Percentiles rank a stretch among this genome's conserved stretches.
phyloP scores from a whole-genome alignment of 2,329 filamentous ascomycete species.

The Emmonsiellopsis sp. region DNA sequence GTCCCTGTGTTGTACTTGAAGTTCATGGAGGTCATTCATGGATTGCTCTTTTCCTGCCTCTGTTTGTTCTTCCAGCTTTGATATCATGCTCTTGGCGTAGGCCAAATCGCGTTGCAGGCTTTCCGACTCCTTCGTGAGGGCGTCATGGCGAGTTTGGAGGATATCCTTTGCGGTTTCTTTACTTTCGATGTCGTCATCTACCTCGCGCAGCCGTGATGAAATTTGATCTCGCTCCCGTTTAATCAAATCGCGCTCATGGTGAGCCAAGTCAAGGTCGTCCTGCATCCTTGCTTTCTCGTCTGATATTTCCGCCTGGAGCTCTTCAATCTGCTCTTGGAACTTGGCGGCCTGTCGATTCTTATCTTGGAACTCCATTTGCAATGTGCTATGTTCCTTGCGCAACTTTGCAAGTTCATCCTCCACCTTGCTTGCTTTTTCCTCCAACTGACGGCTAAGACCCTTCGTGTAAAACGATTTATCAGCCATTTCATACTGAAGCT shows the following conservation, averaged over 20 bases:
- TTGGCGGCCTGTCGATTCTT: conserved; percentile 32
- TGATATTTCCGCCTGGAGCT: conserved; percentile 29
- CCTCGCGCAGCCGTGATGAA: conserved; percentile 42
- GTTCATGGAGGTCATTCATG: conserved; percentile 51
- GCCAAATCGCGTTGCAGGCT: conserved; percentile 57
- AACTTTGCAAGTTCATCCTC: conserved; percentile 55
- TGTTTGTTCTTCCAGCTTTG: conserved; percentile 40
- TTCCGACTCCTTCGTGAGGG: conserved; percentile 55
- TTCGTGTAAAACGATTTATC: conserved; percentile 71
- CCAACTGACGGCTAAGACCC: conserved; percentile 63
- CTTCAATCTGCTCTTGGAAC: conserved; percentile 29
- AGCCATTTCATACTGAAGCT: conserved; percentile 65
- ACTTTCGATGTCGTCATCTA: conserved; percentile 50
- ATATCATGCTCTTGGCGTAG: conserved; percentile 32
- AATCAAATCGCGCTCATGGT: conserved; percentile 37
- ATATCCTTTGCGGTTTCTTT: conserved; percentile 56
- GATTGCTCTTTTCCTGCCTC: conserved; percentile 48
- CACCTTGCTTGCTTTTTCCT: conserved; percentile 58
- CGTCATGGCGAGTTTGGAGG: conserved; percentile 59
- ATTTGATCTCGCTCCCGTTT: conserved; percentile 33
- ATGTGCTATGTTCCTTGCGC: conserved; percentile 34
- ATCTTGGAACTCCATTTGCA: conserved; percentile 36
- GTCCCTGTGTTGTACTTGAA: conserved; percentile 45
- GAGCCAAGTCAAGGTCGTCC: conserved; percentile 34
- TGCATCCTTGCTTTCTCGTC: conserved; percentile 29